Base-by-base conservation (phyloP, 768 basidiomycete genomes). In the Amanita brunnescens region DNA sequence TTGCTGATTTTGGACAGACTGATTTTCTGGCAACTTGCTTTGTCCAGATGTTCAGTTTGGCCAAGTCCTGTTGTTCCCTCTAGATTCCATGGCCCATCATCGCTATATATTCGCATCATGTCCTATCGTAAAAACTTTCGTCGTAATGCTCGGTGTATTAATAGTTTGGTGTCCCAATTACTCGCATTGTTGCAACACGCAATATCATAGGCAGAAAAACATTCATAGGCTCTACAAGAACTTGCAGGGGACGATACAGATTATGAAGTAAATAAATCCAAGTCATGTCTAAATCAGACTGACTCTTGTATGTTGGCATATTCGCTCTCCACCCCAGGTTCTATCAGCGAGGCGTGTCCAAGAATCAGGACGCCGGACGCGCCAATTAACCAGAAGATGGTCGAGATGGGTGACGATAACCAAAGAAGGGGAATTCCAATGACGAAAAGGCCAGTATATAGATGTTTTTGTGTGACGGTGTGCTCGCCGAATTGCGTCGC, bases 261-360 rank as follows among this genome's bases (percentile, higher is more conserved):
- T 4, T 29, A 1, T 39, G 6, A 39, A 39, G n/a, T 47, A 47
- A 21, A 14, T 33, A 10, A 23, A 14, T 2, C n/a, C 13, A 10
- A 35, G 26, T 13, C 24, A 26, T 18, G 29, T 37, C 13, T 5
- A 2, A 2, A 24, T 69, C 69, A 84, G 44, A 86, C 85, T 30
- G 64, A 62, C 42, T 86, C 87, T 65, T 87, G 78, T n/a, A 91
- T 85, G 38, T 70, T 62, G 2, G 86, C 82, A 58, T 96, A 96
- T 65, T 95, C 92, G 70, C 87, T 89, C 70, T 98, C 95, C 49
- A 96, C 79, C 23, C 95, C 95, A 2, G 94, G 95, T 67, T 98
- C 95, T 55, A 97, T 81, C 55, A 97, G 55, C 51, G 78, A 78
- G 2, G 95, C 95, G 62, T 98, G 95, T 8, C 74, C 81, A 55